Conservation (phyloP, 148 eudicot genomes). For the Camellia lanceoleosa region DNA sequence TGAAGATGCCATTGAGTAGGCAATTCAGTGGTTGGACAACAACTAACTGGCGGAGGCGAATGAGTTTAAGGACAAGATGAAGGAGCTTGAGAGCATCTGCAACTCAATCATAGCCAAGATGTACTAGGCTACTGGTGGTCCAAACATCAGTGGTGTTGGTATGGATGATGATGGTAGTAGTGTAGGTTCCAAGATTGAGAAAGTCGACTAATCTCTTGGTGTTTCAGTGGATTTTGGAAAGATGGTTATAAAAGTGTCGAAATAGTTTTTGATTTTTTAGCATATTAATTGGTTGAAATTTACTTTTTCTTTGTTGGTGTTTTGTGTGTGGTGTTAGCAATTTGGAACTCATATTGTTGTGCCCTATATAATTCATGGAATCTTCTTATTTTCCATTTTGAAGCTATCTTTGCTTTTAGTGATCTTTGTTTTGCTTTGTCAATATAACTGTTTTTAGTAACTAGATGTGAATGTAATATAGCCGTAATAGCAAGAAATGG, state of each 20-base stretch:
- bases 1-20: neutral
- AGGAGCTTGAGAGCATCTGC: constrained; percentile 10
- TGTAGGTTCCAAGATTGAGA: neutral
- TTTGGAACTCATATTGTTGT: too few species aligned
- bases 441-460: too few species aligned
- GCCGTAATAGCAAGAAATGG: too few species aligned
- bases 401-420: too few species aligned
- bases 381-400: too few species aligned
- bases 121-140: constrained; percentile 3
- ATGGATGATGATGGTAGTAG: neutral
- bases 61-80: constrained; percentile 9
- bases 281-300: neutral
- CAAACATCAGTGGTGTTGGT: neutral
- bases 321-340: too few species aligned
- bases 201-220: neutral
- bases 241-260: neutral
- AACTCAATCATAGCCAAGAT: neutral
- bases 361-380: too few species aligned
- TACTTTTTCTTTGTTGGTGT: too few species aligned
- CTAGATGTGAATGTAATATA: too few species aligned
- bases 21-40: neutral
- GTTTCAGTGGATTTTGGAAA: too few species aligned
- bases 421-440: too few species aligned
- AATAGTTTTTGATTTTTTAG: neutral
- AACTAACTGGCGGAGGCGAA: neutral